A percentile compares a stretch with the other conserved stretches of the same genome.
Evolutionary conservation across 169 alveolate genomes (phyloP).

Genomic region (Besnoitia besnoiti): DNA sequence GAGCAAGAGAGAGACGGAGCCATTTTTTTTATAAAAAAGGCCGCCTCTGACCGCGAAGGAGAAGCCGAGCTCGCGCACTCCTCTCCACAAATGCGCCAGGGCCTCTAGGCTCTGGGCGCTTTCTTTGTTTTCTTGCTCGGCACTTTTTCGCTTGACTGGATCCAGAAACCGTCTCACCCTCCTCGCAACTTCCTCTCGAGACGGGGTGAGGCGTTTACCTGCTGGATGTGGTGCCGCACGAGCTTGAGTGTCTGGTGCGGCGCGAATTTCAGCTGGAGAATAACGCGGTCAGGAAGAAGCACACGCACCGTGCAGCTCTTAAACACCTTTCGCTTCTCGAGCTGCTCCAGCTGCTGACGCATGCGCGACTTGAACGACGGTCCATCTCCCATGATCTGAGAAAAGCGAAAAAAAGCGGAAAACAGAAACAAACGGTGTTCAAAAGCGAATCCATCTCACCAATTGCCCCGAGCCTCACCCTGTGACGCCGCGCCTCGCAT

Average conservation of each 20-base stretch:
- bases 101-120: too few relatives aligned
- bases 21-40: too few relatives aligned
- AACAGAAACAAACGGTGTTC: too few relatives aligned
- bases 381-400: slow-evolving; percentile 19
- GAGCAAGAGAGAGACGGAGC: not conserved
- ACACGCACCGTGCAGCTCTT: slow-evolving; percentile 28
- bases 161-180: not conserved
- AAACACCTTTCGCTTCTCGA: not conserved
- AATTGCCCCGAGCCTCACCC: too few relatives aligned
- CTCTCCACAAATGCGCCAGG: too few relatives aligned
- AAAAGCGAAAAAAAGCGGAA: too few relatives aligned
- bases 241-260: not conserved
- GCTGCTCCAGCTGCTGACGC: slow-evolving; percentile 34
- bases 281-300: slow-evolving; percentile 22
- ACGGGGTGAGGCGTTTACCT: not conserved
- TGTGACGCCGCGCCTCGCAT: not conserved
- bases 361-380: slow-evolving; percentile 34
- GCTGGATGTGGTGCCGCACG: not conserved
- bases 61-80: too few relatives aligned
- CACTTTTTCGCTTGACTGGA: too few relatives aligned
- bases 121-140: too few relatives aligned
- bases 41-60: too few relatives aligned
- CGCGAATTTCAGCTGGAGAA: slow-evolving; percentile 25
- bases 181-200: not conserved
- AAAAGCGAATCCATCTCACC: too few relatives aligned